Evolutionary conservation across 2,329 filamentous ascomycete species (phyloP), one percentile per base, ranked within the genome.

Genomic region (Harringtonia aguacate): DNA sequence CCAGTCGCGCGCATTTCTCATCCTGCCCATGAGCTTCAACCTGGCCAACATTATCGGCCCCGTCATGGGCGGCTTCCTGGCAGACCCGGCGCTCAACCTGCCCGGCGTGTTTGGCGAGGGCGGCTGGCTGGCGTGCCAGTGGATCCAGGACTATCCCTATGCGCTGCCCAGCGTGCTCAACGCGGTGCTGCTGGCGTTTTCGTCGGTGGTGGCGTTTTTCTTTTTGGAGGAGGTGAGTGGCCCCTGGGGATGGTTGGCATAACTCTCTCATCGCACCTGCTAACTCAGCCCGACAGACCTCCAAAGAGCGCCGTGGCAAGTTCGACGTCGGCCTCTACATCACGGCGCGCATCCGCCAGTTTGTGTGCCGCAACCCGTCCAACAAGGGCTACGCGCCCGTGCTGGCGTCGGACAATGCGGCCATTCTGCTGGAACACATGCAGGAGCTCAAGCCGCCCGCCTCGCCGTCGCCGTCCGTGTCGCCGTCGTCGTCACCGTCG

Each of bases 221-320:
- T 80, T 77, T 13, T 66, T 86, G 2, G 79, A 86, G 57, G 82
- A 86, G 63, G 72, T 73, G 57, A n/a, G n/a, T n/a, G n/a, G n/a
- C n/a, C n/a, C n/a, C n/a, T n/a, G n/a, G n/a, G n/a, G n/a, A n/a
- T n/a, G n/a, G n/a, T n/a, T n/a, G n/a, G n/a, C n/a, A n/a, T n/a
- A n/a, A n/a, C n/a, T n/a, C n/a, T n/a, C n/a, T n/a, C n/a, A n/a
- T n/a, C n/a, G n/a, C n/a, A n/a, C n/a, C n/a, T n/a, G n/a, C n/a
- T n/a, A n/a, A n/a, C n/a, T n/a, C n/a, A n/a, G n/a, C n/a, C n/a
- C n/a, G 20, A 22, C 39, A 72, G 68, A 75, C 72, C 3, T 64
- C 70, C 22, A 63, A 61, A 24, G 60, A 64, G 31, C 66, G 69
- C 47, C 64, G 63, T 45, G 59, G 62, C 34, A 67, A 65, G 45